Base-by-base conservation (phyloP, 345 rosid species). In the Populus deltoides region DNA sequence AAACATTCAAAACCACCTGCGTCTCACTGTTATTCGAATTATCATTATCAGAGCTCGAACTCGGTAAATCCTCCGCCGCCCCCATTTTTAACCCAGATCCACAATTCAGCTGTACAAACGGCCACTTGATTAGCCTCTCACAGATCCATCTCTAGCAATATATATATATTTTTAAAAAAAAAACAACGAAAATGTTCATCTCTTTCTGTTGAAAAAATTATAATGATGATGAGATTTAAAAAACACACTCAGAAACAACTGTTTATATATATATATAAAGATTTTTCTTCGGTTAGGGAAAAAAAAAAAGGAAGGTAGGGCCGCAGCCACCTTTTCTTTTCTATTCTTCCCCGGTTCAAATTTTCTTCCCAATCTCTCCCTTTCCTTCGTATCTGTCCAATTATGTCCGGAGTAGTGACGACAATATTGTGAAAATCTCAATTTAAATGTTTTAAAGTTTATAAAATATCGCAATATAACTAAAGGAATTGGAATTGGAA, bases 1-100 rank as follows among this genome's bases (percentile, higher is more conserved):
- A 95, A 27, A 93, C 89, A 76, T 95, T 92, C 72, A 95, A 84
- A 49, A 82, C 11, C 83, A 95, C 95, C 65, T 78, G 85, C 31
- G 87, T 82, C 73, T 85, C 85, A 16, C 35, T 45, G 63, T 47
- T 75, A 43, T 47, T 70, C 59, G 9, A 16, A 76, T 81, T 78
- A 63, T 66, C 83, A 20, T 47, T 66, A 49, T 75, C 81, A 27
- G 83, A 78, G 78, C 83, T 79, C 25, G 84, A 78, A 73, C 69
- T 75, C 53, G 91, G 71, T 66, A 74, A 67, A n/a, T 11, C 33
- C 16, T 67, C 76, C 57, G 83, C 88, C 1, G 71, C 75, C 67
- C 85, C 90, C 91, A 88, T 89, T 71, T 72, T 17, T 0, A n/a
- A 68, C 43, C 43, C 35, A 61, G 22, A 68, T 39, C 27, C 2